Base-by-base conservation (phyloP, 169 alveolate species). In the Cryptosporidium andersoni region DNA sequence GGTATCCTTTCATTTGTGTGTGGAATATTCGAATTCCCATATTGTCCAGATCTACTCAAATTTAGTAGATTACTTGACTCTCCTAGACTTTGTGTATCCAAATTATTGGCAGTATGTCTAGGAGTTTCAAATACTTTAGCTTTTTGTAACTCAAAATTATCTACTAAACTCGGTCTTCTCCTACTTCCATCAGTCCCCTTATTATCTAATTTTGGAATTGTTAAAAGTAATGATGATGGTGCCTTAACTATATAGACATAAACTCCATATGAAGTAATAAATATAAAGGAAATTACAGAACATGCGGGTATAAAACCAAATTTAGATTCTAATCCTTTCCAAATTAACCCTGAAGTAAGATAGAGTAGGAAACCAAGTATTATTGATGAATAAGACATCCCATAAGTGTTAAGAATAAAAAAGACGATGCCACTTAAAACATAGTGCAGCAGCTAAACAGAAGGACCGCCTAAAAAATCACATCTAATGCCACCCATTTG, bases 181-280 rank as follows among this genome's bases (percentile, higher is more conserved):
- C 25, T 25, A 25, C 25, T 25, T 25, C 25, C 0, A 25, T 25
- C 25, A 25, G 25, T 25, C 25, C 25, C 25, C 25, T 25, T 25
- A 25, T 25, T 25, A 25, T 25, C 25, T 25, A 25, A 25, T 25
- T 25, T 25, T 25, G 25, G 25, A 25, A 25, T 25, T 25, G 25
- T 25, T 25, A 25, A 25, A 25, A 25, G 25, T 25, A 25, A 25
- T 25, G 25, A 25, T 25, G 25, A 74, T 14, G 48, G 68, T 1
- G 85, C 34, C n/a, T 58, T 74, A n/a, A 43, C 60, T 11, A 74
- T 43, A 74, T 74, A 74, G 16, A 74, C 58, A 43, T 74, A 74
- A 8, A 58, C 25, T 14, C 85, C 85, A 42, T 74, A 74, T 40
- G 37, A 60, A 25, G 85, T 74, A 36, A 74, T 14, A 7, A 74